Evolutionary conservation across 192 early-diverging fungal species (phyloP), one percentile per base, ranked within the genome.

Genomic region (Backusella parvicylindrica): DNA sequence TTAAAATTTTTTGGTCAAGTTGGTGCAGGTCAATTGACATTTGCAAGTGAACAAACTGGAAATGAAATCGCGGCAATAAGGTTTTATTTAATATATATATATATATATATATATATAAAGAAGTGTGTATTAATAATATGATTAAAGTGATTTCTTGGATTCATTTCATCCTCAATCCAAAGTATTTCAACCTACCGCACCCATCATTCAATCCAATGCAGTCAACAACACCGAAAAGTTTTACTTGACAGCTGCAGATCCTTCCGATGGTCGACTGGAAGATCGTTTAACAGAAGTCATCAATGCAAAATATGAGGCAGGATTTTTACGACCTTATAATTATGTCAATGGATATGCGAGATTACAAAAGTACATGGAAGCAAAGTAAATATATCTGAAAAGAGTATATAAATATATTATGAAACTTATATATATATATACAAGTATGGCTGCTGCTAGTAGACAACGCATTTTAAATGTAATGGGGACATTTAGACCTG

Each of bases 321-420:
- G 97, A 0, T 89, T 97, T 74, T 84, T 98, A 50, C 96, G 95
- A 81, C 97, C 97, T n/a, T 96, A 96, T 88, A 96, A 98, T 85
- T 97, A 97, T 81, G 91, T 95, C 76, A 94, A 90, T 77, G 93
- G 93, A 2, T 98, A 98, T 80, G 87, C 95, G 7, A 85, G 95
- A 33, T 86, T 98, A 70, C 95, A 96, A 75, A 79, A 82, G 71
- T 97, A 95, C 83, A 97, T 98, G 96, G 96, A 97, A 71, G 86
- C 84, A 64, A 87, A 94, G 88, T 87, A 82, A 78, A 84, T n/a
- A n/a, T n/a, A n/a, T n/a, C n/a, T n/a, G n/a, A n/a, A n/a, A n/a
- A n/a, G n/a, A n/a, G n/a, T n/a, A n/a, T n/a, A n/a, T n/a, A n/a
- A n/a, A n/a, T n/a, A 4, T 50, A 21, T 21, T 50, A 50, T 50